Base-by-base conservation (phyloP, 106 monocot genomes). In the Acorus gramineus region DNA sequence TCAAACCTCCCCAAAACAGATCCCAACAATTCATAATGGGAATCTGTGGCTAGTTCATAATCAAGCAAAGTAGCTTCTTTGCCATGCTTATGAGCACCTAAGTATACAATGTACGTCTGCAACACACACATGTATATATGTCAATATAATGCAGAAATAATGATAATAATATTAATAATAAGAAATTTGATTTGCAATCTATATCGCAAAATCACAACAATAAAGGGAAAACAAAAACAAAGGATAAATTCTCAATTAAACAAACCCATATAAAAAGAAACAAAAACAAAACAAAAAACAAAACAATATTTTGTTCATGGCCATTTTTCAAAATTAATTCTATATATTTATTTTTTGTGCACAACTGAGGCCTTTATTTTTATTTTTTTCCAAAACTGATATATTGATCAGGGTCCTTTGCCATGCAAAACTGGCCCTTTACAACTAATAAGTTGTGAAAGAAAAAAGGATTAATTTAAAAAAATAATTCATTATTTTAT, bases 61-160 rank as follows among this genome's bases (percentile, higher is more conserved):
- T 61, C 6, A n/a, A 57, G 13, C 14, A 50, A 9, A 4, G 72
- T 44, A 44, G 42, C 57, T 3, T 54, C 68, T 42, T n/a, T 46
- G 49, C 42, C 11, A 47, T 45, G 52, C 2, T 59, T 14, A 9
- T 76, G 79, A 10, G 50, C 74, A 1, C 84, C 84, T 7, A 89
- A 60, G 60, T 89, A 89, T 43, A 89, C 81, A 28, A 89, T 57
- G 51, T 84, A 84, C 3, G 89, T 51, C 84, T 84, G 67, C 47
- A 71, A 28, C 28, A 28, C 28, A 28, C 28, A 28, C 28, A 28
- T 28, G 28, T 28, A 28, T 28, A 28, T 28, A 28, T 28, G 28
- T 28, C 28, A 28, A 0, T 28, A 28, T 28, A 0, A 28, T 28
- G 28, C 28, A 28, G 1, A 28, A 28, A 28, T 28, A 28, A 28